Evolutionary conservation across 805 yeast genomes (phyloP).

Genomic region (Saturnispora quitensis): DNA sequence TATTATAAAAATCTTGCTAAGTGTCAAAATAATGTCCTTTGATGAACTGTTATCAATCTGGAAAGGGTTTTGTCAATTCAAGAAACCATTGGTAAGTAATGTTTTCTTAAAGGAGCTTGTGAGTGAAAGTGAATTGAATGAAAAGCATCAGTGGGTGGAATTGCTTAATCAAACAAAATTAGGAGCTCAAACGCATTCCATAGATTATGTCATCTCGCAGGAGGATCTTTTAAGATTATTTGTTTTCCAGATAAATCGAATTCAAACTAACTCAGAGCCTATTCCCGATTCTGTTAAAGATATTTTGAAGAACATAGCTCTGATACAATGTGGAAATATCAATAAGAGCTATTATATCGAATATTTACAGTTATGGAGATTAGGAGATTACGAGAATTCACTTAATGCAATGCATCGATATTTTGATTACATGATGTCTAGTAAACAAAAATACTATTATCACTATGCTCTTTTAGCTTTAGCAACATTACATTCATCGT

Average conservation of each 20-base stretch:
- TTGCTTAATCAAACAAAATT: background rate
- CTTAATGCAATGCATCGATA: constrained; percentile 49
- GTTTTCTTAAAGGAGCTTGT: background rate
- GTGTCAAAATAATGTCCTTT: constrained; percentile 37
- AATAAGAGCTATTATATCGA: constrained; percentile 47
- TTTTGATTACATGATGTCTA: constrained; percentile 70
- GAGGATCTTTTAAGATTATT: constrained; percentile 42
- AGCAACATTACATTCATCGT: constrained; percentile 63
- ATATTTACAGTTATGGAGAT: constrained; percentile 49
- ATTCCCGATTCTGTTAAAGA: constrained; percentile 36
- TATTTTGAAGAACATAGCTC: constrained; percentile 38
- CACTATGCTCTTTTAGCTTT: constrained; percentile 69
- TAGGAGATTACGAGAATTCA: constrained; percentile 53
- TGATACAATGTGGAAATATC: constrained; percentile 34
- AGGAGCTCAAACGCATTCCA: background rate
- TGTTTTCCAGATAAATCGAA: constrained; percentile 42
- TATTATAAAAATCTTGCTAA: constrained; percentile 30
- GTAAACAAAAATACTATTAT: constrained; percentile 52
- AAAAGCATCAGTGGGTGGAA: constrained; percentile 9
- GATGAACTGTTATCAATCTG: constrained; percentile 37
- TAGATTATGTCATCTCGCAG: constrained; percentile 28
- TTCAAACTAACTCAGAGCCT: constrained; percentile 44
- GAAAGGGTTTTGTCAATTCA: constrained; percentile 31
- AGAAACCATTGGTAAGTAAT: constrained; percentile 20
- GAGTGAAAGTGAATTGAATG: background rate